A percentile compares a stretch with the other conserved stretches of the same genome.
These are phyloP conservation scores for Vaccinium darrowii DNA, from an alignment of 148 eudicot species.

Conservation along the genomic window DNA sequence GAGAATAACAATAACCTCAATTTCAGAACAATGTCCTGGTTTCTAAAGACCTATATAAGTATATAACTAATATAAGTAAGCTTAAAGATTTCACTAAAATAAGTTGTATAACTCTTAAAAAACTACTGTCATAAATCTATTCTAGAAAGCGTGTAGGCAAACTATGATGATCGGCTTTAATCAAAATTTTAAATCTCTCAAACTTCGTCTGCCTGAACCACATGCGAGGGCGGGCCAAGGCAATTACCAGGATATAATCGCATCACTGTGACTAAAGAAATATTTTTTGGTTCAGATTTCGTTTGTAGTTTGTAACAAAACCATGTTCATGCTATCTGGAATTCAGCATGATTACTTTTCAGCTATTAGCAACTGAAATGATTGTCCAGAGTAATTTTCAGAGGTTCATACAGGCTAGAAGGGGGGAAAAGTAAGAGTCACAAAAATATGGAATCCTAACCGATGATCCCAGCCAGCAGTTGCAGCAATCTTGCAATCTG, in stretches of 20 bases:
- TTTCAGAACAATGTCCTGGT: not conserved
- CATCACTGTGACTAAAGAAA: not conserved
- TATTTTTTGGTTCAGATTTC: not conserved
- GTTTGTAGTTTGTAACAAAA: not conserved
- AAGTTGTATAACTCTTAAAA: not conserved
- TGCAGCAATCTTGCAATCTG: constrained; percentile 76
- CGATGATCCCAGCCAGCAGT: constrained; percentile 97
- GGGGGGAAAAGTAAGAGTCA: not conserved
- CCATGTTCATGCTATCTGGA: not conserved
- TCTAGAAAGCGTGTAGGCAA: not conserved
- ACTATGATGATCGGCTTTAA: not conserved
- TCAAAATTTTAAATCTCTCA: not conserved
- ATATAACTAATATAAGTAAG: not conserved
- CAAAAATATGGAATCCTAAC: constrained; percentile 30
- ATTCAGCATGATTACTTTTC: not conserved
- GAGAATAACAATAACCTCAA: not conserved
- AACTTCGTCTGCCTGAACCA: not conserved
- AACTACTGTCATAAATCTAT: not conserved
- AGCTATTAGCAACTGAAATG: not conserved
- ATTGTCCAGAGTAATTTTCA: not conserved
- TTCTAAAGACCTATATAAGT: not conserved
- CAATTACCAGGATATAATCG: not conserved
- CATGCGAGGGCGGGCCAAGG: not conserved
- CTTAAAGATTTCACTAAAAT: not conserved
- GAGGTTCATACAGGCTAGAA: not conserved